Evolutionary conservation across 169 alveolate species (phyloP).

Genomic region (Plasmodium gallinaceum): DNA sequence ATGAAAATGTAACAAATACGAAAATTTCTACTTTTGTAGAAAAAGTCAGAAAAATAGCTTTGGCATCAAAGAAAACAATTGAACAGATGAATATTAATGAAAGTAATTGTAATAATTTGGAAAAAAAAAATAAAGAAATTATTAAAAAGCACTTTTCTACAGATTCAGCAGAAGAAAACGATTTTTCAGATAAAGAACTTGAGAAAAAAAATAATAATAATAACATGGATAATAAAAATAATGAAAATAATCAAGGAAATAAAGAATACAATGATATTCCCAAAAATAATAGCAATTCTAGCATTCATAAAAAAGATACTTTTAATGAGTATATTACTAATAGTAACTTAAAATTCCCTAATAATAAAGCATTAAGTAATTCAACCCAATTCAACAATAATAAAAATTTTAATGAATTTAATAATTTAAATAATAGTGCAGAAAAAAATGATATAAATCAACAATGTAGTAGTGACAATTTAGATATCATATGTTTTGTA

Average conservation of each 20-base stretch:
- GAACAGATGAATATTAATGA: slow-evolving; percentile 73
- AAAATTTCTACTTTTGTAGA: slow-evolving; percentile 49
- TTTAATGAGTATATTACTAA: background rate
- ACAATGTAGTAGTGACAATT: background rate
- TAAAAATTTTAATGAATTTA: background rate
- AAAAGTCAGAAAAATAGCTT: slow-evolving; percentile 52
- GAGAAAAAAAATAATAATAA: slow-evolving; percentile 4
- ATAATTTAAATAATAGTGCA: background rate
- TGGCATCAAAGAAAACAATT: slow-evolving; percentile 57
- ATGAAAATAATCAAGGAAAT: background rate
- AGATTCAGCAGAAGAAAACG: slow-evolving; percentile 71
- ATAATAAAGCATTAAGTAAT: background rate
- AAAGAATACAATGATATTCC: background rate
- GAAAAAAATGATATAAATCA: slow-evolving; percentile 16
- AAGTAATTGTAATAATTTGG: slow-evolving; percentile 18
- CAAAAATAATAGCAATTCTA: background rate
- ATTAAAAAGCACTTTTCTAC: slow-evolving; percentile 62
- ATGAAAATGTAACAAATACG: slow-evolving; percentile 3
- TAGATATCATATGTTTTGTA: slow-evolving; percentile 78
- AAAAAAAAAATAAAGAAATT: slow-evolving; percentile 62
- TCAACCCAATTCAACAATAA: background rate
- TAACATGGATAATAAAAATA: background rate
- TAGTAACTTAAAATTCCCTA: background rate
- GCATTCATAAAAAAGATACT: background rate
- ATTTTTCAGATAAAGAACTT: slow-evolving; percentile 10